Conservation (phyloP, 768 basidiomycete genomes). For the Mycena epipterygia region DNA sequence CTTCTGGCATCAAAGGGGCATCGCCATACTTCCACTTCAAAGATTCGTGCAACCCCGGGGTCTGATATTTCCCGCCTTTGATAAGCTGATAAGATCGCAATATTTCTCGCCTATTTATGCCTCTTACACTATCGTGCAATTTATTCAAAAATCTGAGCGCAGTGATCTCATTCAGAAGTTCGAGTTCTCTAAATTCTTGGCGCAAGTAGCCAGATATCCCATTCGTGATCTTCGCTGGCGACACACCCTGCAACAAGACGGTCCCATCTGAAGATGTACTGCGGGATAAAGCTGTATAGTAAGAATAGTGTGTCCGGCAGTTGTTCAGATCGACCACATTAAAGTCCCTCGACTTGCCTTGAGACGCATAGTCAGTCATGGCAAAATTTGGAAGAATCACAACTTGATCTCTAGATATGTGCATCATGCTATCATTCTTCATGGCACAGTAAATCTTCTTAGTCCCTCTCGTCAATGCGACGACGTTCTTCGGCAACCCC, state of each 20-base stretch:
- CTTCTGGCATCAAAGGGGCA: too few species aligned
- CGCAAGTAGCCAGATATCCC: slow-evolving; percentile 43
- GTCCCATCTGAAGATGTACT: slow-evolving; percentile 39
- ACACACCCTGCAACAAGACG: slow-evolving; percentile 44
- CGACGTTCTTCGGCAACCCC: slow-evolving; percentile 49
- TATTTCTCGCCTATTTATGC: slow-evolving; percentile 33
- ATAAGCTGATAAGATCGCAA: slow-evolving; percentile 42
- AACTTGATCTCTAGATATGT: slow-evolving; percentile 43
- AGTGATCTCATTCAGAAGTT: slow-evolving; percentile 53
- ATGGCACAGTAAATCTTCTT: slow-evolving; percentile 21
- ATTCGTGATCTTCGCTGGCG: slow-evolving; percentile 40
- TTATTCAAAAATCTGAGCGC: slow-evolving; percentile 36
- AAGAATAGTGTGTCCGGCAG: slow-evolving; percentile 40
- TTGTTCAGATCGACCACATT: slow-evolving; percentile 46
- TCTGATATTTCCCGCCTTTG: too few species aligned
- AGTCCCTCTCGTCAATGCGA: slow-evolving; percentile 36
- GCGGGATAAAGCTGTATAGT: slow-evolving; percentile 49
- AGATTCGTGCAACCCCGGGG: too few species aligned
- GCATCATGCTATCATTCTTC: slow-evolving; percentile 31
- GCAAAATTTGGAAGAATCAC: slow-evolving; percentile 45
- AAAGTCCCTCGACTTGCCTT: slow-evolving; percentile 45
- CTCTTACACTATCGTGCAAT: slow-evolving; percentile 33
- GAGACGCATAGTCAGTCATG: slow-evolving; percentile 53
- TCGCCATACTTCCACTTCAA: too few species aligned
- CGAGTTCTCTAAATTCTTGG: slow-evolving; percentile 51